Evolutionary conservation across 1,284 basidiomycete genomes (phyloP), one percentile per base, ranked within the genome.

Genomic region (Fomitiporia mediterranea): DNA sequence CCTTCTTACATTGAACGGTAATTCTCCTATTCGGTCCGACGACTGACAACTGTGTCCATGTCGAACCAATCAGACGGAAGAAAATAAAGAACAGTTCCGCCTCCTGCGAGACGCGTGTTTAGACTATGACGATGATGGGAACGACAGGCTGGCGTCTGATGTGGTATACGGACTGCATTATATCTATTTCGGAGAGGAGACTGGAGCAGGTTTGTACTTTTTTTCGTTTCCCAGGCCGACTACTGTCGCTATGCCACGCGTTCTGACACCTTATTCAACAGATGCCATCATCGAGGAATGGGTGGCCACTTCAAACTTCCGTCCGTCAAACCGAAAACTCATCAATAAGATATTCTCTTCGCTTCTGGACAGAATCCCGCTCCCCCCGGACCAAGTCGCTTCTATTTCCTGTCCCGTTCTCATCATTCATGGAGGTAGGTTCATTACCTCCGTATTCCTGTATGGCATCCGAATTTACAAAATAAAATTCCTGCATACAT

Each of bases 201-300:
- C 60, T 11, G 44, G 48, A 11, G 57, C 61, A n/a, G 52, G 59
- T 62, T 25, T 38, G 46, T 53, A 25, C 17, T 30, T 9, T 25
- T 34, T 15, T 27, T 8, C 30, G 21, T 17, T 11, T 21, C 19
- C 19, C 11, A 15, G 37, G 8, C 21, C 23, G 32, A 28, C 51
- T 21, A 13, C 2, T 43, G 42, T 21, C 27, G 23, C 21, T 2
- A 37, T 4, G 13, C 3, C 15, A 25, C 9, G 4, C n/a, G 27
- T 23, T 9, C 11, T 27, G 5, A n/a, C n/a, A n/a, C n/a, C n/a
- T n/a, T 6, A 23, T 25, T 4, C 37, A 4, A n/a, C 37, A 60
- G 61, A 59, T 39, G 42, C 37, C 11, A 51, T 62, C 35, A 54
- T 62, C 9, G 61, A 62, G 17, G 61, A 62, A 58, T 62, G 61